Percentiles rank a stretch among this genome's conserved stretches.
Conservation (phyloP, 176 grass and related monocot species). For the Zizania latifolia region DNA sequence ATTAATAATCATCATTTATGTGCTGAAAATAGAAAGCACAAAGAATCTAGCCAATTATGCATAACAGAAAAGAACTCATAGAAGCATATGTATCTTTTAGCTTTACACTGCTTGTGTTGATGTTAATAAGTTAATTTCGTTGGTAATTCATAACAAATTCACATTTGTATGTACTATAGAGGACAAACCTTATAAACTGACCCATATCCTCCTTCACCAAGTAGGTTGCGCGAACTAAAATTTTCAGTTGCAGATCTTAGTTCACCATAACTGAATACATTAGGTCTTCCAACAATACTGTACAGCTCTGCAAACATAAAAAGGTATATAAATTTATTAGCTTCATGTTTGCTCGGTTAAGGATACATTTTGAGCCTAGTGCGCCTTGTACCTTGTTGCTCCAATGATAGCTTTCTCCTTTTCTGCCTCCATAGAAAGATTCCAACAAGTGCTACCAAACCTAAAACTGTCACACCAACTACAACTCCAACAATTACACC, state of each 20-base stretch:
- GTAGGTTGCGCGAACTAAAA: constrained; percentile 65
- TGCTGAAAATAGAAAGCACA: background rate
- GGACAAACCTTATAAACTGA: constrained; percentile 65
- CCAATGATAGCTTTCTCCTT: constrained; percentile 36
- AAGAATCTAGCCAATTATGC: no score
- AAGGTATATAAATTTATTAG: background rate
- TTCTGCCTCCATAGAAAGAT: constrained; percentile 42
- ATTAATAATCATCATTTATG: background rate
- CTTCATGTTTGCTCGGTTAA: background rate
- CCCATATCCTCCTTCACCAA: constrained; percentile 85
- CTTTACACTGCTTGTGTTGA: background rate
- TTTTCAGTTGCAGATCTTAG: constrained; percentile 55
- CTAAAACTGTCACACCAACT: constrained; percentile 44
- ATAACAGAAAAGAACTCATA: background rate
- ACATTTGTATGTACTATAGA: background rate
- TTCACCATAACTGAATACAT: constrained; percentile 61
- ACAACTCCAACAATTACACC: constrained; percentile 46
- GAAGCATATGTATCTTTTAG: background rate
- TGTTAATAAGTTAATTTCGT: background rate
- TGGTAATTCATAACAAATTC: background rate
- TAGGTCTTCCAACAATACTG: constrained; percentile 51
- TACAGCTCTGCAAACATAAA: constrained; percentile 44
- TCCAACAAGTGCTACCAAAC: constrained; percentile 32
- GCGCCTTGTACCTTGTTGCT: constrained; percentile 36
- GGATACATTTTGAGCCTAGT: background rate